These are phyloP conservation scores for Cyamopsis tetragonoloba DNA, from an alignment of 306 rosid genomes.

Conservation along the genomic window DNA sequence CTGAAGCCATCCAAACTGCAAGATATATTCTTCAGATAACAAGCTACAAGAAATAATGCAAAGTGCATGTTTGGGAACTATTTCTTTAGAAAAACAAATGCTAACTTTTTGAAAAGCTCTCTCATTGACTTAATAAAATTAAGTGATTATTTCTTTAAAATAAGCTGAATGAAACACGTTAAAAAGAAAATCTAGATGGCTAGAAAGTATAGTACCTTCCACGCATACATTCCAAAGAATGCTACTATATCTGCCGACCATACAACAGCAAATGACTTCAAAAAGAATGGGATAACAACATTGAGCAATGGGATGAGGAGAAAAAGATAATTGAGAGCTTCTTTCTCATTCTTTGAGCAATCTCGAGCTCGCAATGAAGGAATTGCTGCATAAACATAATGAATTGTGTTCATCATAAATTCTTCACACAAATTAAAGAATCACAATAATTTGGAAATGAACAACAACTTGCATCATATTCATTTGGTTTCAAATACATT, in stretches of 20 bases:
- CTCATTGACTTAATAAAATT: too few species aligned
- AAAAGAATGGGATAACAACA: conserved; percentile 81
- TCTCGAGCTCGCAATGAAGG: conserved; percentile 96
- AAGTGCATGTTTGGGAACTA: too few species aligned
- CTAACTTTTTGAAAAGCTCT: too few species aligned
- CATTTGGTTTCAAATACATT: background rate
- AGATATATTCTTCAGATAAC: conserved; percentile 14
- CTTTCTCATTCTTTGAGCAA: conserved; percentile 96
- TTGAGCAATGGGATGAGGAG: conserved; percentile 83
- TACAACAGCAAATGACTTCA: conserved; percentile 92
- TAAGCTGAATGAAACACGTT: too few species aligned
- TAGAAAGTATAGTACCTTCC: conserved; percentile 61
- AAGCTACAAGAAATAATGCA: background rate
- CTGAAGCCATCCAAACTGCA: conserved; percentile 79
- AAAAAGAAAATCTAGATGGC: background rate
- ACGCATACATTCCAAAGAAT: conserved; percentile 89
- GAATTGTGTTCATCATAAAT: background rate
- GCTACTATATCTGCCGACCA: conserved; percentile 89
- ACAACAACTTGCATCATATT: background rate
- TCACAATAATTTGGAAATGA: background rate
- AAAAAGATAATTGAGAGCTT: conserved; percentile 94
- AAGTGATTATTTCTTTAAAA: too few species aligned
- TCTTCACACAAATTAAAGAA: background rate
- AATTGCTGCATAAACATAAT: conserved; percentile 57
- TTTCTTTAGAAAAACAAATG: background rate